Conservation (phyloP, 305 asterid genomes). For the Nicotiana rustica region DNA sequence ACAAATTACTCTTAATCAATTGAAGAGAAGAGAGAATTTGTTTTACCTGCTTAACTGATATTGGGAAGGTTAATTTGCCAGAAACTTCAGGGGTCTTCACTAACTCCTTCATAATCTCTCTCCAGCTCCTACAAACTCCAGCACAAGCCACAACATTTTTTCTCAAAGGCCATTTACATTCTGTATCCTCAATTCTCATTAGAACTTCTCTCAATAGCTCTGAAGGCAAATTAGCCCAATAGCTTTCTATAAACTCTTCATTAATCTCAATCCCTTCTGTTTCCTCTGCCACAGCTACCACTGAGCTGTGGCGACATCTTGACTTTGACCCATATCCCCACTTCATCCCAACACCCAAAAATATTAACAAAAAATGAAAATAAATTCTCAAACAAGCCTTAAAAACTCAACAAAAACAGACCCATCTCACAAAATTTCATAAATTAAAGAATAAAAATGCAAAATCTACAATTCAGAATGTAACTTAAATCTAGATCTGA, state of each 20-base stretch:
- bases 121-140: constrained; percentile 91
- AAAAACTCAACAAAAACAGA: neutral
- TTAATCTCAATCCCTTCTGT: constrained; percentile 36
- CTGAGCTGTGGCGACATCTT: constrained; percentile 73
- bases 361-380: neutral
- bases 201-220: constrained; percentile 82
- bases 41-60: constrained; percentile 84
- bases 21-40: neutral
- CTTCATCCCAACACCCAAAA: constrained; percentile 25
- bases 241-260: constrained; percentile 46
- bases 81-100: constrained; percentile 73
- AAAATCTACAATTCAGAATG: constrained; percentile 13
- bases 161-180: constrained; percentile 76
- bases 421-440: neutral
- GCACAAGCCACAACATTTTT: constrained; percentile 89
- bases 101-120: constrained; percentile 77
- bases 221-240: constrained; percentile 78
- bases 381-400: neutral
- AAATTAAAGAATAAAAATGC: neutral
- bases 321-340: constrained; percentile 47
- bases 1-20: neutral
- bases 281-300: constrained; percentile 59
- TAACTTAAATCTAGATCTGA: constrained; percentile 29
- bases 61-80: constrained; percentile 80
- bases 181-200: constrained; percentile 72